These are phyloP conservation scores for bread wheat (Triticum aestivum) DNA, from an alignment of 176 grass and related monocot genomes.

Conservation along the genomic window DNA sequence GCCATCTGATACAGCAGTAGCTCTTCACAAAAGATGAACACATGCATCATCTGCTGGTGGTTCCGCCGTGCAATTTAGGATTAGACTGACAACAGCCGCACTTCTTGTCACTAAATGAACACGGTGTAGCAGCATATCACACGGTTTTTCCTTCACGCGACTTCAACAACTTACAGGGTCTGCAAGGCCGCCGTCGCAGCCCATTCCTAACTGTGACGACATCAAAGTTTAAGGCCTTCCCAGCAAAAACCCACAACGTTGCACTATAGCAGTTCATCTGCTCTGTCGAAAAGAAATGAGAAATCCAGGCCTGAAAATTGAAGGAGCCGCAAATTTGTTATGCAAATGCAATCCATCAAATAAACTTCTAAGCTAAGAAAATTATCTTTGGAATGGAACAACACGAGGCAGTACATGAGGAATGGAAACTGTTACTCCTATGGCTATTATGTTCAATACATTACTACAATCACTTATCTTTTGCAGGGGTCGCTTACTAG, in stretches of 20 bases:
- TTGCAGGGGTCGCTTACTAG: background rate
- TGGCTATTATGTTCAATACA: slow-evolving; percentile 4
- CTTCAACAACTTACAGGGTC: slow-evolving; percentile 28
- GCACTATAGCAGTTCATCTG: slow-evolving; percentile 24
- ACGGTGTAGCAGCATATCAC: background rate
- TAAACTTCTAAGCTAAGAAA: slow-evolving; percentile 10
- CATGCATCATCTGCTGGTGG: slow-evolving; percentile 10
- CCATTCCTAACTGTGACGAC: background rate
- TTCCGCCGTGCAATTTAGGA: background rate
- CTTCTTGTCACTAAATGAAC: slow-evolving; percentile 1
- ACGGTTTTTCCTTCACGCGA: background rate
- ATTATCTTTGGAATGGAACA: background rate
- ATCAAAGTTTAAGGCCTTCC: slow-evolving; percentile 9
- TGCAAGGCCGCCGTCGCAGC: background rate
- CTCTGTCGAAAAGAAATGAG: background rate
- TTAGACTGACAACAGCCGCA: slow-evolving; percentile 15
- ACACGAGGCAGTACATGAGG: background rate
- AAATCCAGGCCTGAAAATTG: slow-evolving; percentile 23
- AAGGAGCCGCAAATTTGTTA: background rate
- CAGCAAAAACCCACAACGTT: slow-evolving; percentile 10
- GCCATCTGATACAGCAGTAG: background rate
- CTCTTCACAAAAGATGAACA: background rate
- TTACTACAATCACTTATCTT: background rate
- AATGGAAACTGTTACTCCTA: background rate
- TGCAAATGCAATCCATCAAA: slow-evolving; percentile 5